phyloP scores from a whole-genome alignment of 805 yeast genomes.

The Candida pseudoglaebosa region DNA sequence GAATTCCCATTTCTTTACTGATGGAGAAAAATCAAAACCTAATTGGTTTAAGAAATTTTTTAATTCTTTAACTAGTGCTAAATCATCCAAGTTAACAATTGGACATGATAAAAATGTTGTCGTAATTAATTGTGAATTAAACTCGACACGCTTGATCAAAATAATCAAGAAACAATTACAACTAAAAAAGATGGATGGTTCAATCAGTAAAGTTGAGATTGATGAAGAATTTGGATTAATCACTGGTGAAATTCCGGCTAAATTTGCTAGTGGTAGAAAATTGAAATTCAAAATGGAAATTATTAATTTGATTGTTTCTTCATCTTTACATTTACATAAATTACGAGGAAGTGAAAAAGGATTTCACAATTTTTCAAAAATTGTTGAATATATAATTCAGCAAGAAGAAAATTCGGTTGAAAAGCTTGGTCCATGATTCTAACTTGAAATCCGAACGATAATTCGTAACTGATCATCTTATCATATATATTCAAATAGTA shows the following conservation, averaged over 20 bases:
- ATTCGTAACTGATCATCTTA: too few species aligned
- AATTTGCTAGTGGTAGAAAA: slow-evolving; percentile 43
- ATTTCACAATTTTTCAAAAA: slow-evolving; percentile 39
- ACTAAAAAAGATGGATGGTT: slow-evolving; percentile 48
- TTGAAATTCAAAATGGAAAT: slow-evolving; percentile 44
- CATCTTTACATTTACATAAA: slow-evolving; percentile 40
- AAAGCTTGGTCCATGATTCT: too few species aligned
- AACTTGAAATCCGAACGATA: too few species aligned
- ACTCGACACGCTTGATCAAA: slow-evolving; percentile 27
- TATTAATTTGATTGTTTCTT: slow-evolving; percentile 31
- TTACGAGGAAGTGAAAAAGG: slow-evolving; percentile 45
- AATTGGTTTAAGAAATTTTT: slow-evolving; percentile 40
- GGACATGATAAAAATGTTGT: slow-evolving; percentile 19
- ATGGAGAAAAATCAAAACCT: slow-evolving; percentile 12
- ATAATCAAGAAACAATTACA: slow-evolving; percentile 39
- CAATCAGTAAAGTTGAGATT: slow-evolving; percentile 38
- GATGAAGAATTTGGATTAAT: slow-evolving; percentile 43
- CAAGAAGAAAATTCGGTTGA: too few species aligned
- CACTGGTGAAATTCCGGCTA: slow-evolving; percentile 45
- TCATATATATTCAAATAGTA: neutral
- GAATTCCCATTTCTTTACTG: slow-evolving; percentile 10
- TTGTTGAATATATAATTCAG: slow-evolving; percentile 42
- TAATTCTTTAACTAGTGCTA: slow-evolving; percentile 17
- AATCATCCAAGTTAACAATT: slow-evolving; percentile 1
- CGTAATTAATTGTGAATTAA: slow-evolving; percentile 30